Conservation (phyloP, 345 rosid species). For the Durio zibethinus region DNA sequence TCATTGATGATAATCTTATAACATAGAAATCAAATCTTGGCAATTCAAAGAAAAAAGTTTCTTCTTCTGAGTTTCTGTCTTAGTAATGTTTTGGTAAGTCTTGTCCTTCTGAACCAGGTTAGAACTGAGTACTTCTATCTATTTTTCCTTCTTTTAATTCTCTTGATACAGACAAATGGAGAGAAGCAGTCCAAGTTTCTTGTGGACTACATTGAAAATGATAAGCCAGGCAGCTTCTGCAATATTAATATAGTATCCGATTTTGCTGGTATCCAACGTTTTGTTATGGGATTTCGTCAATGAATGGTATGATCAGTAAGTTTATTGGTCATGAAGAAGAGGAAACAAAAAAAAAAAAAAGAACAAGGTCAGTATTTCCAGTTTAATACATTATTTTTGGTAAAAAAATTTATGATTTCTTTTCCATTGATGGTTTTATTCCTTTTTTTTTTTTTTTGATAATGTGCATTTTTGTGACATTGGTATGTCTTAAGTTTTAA, state of each 20-base stretch:
- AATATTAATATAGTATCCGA: conserved; percentile 53
- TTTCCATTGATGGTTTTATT: not conserved
- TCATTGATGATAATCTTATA: not conserved
- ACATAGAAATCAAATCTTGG: not conserved
- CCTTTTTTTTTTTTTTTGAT: not conserved
- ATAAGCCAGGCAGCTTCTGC: conserved; percentile 40
- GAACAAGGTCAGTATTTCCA: not conserved
- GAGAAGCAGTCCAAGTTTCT: conserved; percentile 72
- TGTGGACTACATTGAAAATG: conserved; percentile 44
- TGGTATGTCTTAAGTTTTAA: not conserved
- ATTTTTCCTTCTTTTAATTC: not conserved
- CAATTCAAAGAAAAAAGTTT: not conserved
- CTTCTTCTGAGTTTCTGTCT: conserved; percentile 5
- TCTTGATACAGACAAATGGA: conserved; percentile 68
- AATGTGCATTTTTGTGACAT: not conserved
- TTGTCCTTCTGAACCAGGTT: not conserved
- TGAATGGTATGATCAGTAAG: conserved; percentile 19
- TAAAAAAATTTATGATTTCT: not conserved
- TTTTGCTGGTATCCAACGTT: conserved; percentile 65
- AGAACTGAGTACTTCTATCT: conserved; percentile 7
- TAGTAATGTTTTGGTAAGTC: not conserved
- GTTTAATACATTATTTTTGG: not conserved
- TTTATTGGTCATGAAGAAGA: not conserved
- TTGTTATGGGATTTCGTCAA: conserved; percentile 57
- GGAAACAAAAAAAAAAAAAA: not conserved